Percentiles rank a stretch among this genome's conserved stretches.
Evolutionary conservation across 140 eudicot species (phyloP).

Genomic region (Senecio squalidus): DNA sequence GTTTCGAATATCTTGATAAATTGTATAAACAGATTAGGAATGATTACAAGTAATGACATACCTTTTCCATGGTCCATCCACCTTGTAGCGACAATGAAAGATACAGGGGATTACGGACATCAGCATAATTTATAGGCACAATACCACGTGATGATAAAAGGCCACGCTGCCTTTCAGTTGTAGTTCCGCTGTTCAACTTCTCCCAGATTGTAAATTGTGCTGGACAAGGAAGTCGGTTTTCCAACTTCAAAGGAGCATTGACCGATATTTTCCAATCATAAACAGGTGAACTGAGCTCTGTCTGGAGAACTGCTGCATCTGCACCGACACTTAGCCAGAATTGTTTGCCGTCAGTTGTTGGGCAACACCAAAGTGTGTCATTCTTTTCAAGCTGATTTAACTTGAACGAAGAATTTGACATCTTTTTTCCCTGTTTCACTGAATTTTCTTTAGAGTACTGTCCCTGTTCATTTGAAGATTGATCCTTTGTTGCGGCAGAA

Average conservation of each 20-base stretch:
- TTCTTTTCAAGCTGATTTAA: conserved; percentile 78
- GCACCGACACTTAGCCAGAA: conserved; percentile 80
- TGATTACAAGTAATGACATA: conserved; percentile 8
- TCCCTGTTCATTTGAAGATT: conserved; percentile 46
- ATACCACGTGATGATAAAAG: conserved; percentile 65
- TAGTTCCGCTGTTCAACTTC: conserved; percentile 47
- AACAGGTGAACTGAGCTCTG: conserved; percentile 84
- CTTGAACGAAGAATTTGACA: conserved; percentile 38
- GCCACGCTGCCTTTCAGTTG: conserved; percentile 68
- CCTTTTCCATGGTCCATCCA: conserved; percentile 94
- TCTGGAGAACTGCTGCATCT: conserved; percentile 93
- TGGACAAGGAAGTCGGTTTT: conserved; percentile 95
- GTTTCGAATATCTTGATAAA: neutral
- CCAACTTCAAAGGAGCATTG: conserved; percentile 82
- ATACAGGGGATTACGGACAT: conserved; percentile 67
- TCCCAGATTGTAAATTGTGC: conserved; percentile 80
- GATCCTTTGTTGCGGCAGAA: conserved; percentile 45
- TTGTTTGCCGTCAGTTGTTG: conserved; percentile 35
- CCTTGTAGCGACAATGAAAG: conserved; percentile 64
- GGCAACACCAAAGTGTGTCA: conserved; percentile 74
- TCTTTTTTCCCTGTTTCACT: conserved; percentile 46
- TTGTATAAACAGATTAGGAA: neutral
- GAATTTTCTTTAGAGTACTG: conserved; percentile 52
- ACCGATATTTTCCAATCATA: conserved; percentile 93
- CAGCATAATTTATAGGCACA: conserved; percentile 73